phyloP scores from a whole-genome alignment of 2,329 filamentous ascomycete species.

The Diaporthe caulivora region DNA sequence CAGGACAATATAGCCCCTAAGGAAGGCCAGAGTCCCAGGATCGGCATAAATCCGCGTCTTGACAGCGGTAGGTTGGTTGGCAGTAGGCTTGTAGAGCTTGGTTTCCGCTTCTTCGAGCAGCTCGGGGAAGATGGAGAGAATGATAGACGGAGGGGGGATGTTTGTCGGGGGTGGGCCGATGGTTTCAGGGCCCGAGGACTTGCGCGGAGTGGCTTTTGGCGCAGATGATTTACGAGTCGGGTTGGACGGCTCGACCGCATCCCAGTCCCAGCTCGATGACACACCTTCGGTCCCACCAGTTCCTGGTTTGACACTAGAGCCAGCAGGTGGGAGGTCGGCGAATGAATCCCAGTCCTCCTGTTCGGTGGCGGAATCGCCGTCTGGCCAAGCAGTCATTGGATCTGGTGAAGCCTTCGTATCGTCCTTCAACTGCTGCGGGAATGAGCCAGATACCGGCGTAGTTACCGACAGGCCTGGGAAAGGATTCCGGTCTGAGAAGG shows the following conservation, averaged over 20 bases:
- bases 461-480: constrained; percentile 60
- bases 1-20: constrained; percentile 73
- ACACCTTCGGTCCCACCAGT: constrained; percentile 37
- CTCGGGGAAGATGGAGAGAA: constrained; percentile 81
- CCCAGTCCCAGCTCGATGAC: constrained; percentile 63
- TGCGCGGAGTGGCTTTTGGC: constrained; percentile 41
- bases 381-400: constrained; percentile 39
- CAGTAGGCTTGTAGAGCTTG: constrained; percentile 74
- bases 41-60: constrained; percentile 75
- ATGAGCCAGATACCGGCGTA: constrained; percentile 50
- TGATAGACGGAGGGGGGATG: constrained; percentile 86
- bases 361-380: constrained; percentile 44
- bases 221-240: constrained; percentile 31
- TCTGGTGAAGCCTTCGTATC: constrained; percentile 49
- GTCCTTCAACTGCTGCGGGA: constrained; percentile 46
- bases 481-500: constrained; percentile 62
- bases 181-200: constrained; percentile 42
- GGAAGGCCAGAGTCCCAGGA: constrained; percentile 71
- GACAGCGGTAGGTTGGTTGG: constrained; percentile 67
- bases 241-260: constrained; percentile 53
- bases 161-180: constrained; percentile 78
- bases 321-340: constrained; percentile 55
- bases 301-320: constrained; percentile 37
- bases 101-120: constrained; percentile 76
- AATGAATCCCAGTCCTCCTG: constrained; percentile 65